Percentiles rank a stretch among this genome's conserved stretches.
These are phyloP conservation scores for Calocybe gangraenosa DNA, from an alignment of 768 basidiomycete genomes.

Conservation along the genomic window DNA sequence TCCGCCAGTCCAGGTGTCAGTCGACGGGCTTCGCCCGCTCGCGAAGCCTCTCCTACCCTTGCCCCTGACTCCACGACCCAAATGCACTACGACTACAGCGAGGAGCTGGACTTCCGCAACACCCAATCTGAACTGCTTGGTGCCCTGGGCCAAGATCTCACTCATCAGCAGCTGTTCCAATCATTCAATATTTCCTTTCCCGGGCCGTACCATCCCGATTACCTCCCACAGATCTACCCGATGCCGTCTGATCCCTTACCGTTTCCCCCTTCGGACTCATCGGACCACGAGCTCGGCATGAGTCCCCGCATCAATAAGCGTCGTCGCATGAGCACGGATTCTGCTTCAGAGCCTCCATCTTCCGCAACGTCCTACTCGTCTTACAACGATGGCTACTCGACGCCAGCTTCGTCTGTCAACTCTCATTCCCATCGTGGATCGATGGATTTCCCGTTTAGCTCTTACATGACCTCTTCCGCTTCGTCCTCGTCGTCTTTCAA, in stretches of 20 bases:
- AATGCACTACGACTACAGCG: constrained; percentile 44
- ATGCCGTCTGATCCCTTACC: constrained; percentile 48
- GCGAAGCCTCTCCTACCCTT: constrained; percentile 59
- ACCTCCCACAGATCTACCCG: constrained; percentile 50
- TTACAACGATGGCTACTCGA: constrained; percentile 58
- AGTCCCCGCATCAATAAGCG: constrained; percentile 58
- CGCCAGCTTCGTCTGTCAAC: constrained; percentile 45
- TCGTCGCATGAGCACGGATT: constrained; percentile 65
- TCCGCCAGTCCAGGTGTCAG: constrained; percentile 74
- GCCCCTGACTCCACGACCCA: constrained; percentile 69
- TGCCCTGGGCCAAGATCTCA: constrained; percentile 34
- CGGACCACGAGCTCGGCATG: constrained; percentile 25
- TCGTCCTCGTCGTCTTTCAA: constrained; percentile 25
- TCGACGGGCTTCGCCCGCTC: constrained; percentile 66
- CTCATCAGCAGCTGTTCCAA: constrained; percentile 21
- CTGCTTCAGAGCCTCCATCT: constrained; percentile 49
- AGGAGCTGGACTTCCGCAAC: constrained; percentile 38
- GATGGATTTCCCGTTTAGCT: constrained; percentile 64
- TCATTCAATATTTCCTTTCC: constrained; percentile 48
- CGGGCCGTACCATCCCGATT: constrained; percentile 75
- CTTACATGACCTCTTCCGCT: constrained; percentile 30
- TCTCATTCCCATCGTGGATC: constrained; percentile 59
- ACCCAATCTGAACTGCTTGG: constrained; percentile 50
- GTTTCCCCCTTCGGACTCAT: constrained; percentile 42
- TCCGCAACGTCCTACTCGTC: constrained; percentile 63